A percentile compares a stretch with the other conserved stretches of the same genome.
phyloP scores from a whole-genome alignment of 2,329 filamentous ascomycete genomes.

The Fragosphaeria purpurea region DNA sequence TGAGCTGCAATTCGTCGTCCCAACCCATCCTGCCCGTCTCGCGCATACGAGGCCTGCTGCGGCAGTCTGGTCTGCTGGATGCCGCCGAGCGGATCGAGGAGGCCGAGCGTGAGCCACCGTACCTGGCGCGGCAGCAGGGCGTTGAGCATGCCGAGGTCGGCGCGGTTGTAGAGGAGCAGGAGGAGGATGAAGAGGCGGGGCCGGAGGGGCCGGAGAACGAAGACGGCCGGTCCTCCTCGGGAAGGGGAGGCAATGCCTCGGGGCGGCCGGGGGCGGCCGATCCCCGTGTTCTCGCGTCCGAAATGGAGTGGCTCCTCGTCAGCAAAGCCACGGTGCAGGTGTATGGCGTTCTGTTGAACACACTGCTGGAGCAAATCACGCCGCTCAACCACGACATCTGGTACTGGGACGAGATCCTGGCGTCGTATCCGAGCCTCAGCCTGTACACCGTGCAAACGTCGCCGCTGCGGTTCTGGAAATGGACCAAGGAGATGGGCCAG shows the following conservation, averaged over 20 bases:
- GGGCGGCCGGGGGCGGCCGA: not conserved
- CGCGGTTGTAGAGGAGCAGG: not conserved
- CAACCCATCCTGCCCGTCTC: conserved; percentile 49
- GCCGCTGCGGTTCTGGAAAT: conserved; percentile 63
- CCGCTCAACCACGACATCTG: conserved; percentile 77
- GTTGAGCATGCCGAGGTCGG: not conserved
- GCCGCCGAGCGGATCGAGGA: conserved; percentile 19
- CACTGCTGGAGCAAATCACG: conserved; percentile 72
- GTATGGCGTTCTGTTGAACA: conserved; percentile 70
- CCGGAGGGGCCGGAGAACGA: not conserved
- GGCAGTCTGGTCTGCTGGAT: conserved; percentile 48
- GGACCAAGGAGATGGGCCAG: conserved; percentile 43
- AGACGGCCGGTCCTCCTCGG: not conserved
- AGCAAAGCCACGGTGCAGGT: conserved; percentile 89
- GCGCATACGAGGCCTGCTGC: conserved; percentile 52
- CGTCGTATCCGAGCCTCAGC: conserved; percentile 66
- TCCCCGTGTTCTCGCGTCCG: conserved; percentile 53
- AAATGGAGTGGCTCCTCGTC: conserved; percentile 83
- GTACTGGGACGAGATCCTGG: conserved; percentile 89
- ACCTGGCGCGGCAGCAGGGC: not conserved
- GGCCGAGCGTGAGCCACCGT: not conserved
- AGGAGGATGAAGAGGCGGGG: not conserved
- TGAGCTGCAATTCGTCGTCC: conserved; percentile 60
- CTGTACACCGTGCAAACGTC: conserved; percentile 82
- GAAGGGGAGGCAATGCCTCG: not conserved